Conservation (phyloP, 2,329 filamentous ascomycete genomes). For the Sclerotinia borealis region DNA sequence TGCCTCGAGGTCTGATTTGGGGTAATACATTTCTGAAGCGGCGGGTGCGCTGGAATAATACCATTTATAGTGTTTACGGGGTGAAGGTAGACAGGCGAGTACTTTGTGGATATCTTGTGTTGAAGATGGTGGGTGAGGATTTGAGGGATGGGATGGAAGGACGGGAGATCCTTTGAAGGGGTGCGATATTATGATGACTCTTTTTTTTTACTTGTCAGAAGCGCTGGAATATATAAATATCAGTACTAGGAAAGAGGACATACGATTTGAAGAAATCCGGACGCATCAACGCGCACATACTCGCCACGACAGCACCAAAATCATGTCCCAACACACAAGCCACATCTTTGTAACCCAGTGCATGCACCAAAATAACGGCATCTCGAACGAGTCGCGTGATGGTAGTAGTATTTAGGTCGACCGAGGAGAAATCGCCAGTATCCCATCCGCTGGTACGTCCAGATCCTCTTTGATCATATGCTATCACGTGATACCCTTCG, state of each 20-base stretch:
- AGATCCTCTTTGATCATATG: conserved; percentile 63
- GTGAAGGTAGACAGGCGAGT: conserved; percentile 47
- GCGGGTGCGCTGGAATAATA: conserved; percentile 51
- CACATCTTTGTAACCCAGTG: conserved; percentile 52
- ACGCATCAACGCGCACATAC: conserved; percentile 53
- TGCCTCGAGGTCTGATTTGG: conserved; percentile 46
- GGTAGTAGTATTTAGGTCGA: conserved; percentile 51
- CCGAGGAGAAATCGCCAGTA: conserved; percentile 41
- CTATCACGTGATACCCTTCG: conserved; percentile 58
- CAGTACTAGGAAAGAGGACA: background rate
- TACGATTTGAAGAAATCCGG: conserved; percentile 57
- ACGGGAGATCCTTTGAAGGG: conserved; percentile 47
- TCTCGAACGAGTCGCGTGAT: conserved; percentile 56
- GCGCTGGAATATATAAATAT: background rate
- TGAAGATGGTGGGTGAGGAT: conserved; percentile 19
- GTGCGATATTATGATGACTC: conserved; percentile 57
- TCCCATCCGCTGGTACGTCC: conserved; percentile 60
- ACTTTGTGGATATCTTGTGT: conserved; percentile 47
- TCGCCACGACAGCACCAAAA: conserved; percentile 56
- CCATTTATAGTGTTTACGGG: conserved; percentile 64
- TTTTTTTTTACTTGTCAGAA: conserved; percentile 4
- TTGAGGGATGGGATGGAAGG: conserved; percentile 25
- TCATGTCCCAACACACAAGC: conserved; percentile 60
- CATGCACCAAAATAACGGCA: conserved; percentile 53
- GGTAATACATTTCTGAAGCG: conserved; percentile 41